A percentile compares a stretch with the other conserved stretches of the same genome.
Evolutionary conservation across 2,329 filamentous ascomycete genomes (phyloP).

Genomic region (Corynespora cassiicola): DNA sequence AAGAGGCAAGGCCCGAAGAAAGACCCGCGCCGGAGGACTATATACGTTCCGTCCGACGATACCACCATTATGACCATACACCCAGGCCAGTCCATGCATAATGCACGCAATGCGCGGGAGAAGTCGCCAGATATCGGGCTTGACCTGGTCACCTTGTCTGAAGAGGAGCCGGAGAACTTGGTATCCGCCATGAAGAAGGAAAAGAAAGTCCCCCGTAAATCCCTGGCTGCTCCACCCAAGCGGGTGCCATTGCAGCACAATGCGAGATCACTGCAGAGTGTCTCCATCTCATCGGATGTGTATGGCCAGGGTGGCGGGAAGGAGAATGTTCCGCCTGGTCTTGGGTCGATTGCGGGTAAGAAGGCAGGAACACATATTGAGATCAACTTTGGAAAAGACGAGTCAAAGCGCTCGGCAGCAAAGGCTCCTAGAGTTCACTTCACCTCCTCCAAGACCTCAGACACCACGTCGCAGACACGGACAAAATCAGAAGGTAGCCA

Average conservation of each 20-base stretch:
- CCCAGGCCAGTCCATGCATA: slow-evolving; percentile 49
- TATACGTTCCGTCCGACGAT: slow-evolving; percentile 59
- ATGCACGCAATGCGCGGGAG: slow-evolving; percentile 31
- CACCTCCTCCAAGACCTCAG: slow-evolving; percentile 25
- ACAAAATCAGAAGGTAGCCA: slow-evolving; percentile 33
- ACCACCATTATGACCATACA: slow-evolving; percentile 60
- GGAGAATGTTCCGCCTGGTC: slow-evolving; percentile 67
- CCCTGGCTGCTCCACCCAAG: slow-evolving; percentile 55
- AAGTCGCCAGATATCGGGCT: slow-evolving; percentile 46
- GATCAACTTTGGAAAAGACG: slow-evolving; percentile 37
- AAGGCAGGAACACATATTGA: slow-evolving; percentile 32
- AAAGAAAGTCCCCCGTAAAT: slow-evolving; percentile 44
- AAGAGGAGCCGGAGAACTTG: slow-evolving; percentile 43
- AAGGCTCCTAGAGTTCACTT: slow-evolving; percentile 39
- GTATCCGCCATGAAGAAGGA: slow-evolving; percentile 38
- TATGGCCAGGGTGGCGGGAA: slow-evolving; percentile 64
- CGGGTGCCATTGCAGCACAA: slow-evolving; percentile 58
- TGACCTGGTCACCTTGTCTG: slow-evolving; percentile 46
- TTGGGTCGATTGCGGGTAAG: slow-evolving; percentile 33
- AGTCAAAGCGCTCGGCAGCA: slow-evolving; percentile 24
- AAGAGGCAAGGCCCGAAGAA: slow-evolving; percentile 43
- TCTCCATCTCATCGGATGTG: slow-evolving; percentile 52
- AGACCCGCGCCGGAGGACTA: slow-evolving; percentile 54
- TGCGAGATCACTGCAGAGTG: slow-evolving; percentile 47
- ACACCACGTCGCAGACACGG: slow-evolving; percentile 24